Evolutionary conservation across 2,329 filamentous ascomycete species (phyloP).

Genomic region (Fusarium dimerum): DNA sequence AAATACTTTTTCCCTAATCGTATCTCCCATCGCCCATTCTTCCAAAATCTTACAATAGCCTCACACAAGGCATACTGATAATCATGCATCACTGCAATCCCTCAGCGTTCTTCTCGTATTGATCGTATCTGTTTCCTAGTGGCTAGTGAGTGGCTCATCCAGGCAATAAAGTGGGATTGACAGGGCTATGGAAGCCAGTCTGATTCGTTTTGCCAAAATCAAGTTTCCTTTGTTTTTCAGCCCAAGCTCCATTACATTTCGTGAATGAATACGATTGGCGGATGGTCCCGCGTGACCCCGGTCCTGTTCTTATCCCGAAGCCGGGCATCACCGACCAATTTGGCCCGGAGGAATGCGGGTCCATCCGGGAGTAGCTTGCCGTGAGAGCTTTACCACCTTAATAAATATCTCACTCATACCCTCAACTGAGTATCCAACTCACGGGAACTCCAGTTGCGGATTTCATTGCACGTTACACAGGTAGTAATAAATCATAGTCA

Average conservation of each 20-base stretch:
- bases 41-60: no score
- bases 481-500: no score
- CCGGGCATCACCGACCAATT: neutral
- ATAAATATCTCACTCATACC: no score
- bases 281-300: neutral
- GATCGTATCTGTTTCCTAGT: slow-evolving; percentile 17
- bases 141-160: slow-evolving; percentile 3
- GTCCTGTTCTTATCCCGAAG: neutral
- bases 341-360: neutral
- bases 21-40: no score
- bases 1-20: no score
- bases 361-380: neutral
- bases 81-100: neutral
- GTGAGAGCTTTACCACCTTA: neutral
- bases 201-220: neutral
- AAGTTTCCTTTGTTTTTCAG: neutral
- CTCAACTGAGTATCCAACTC: no score
- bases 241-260: neutral
- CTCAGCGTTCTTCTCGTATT: slow-evolving; percentile 17
- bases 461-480: no score
- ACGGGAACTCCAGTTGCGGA: no score
- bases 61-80: neutral
- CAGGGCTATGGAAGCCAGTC: neutral
- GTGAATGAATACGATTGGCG: neutral
- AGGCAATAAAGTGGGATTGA: neutral